Evolutionary conservation across 495 filamentous ascomycete genomes (phyloP).

Genomic region (Penicillium argentinense): DNA sequence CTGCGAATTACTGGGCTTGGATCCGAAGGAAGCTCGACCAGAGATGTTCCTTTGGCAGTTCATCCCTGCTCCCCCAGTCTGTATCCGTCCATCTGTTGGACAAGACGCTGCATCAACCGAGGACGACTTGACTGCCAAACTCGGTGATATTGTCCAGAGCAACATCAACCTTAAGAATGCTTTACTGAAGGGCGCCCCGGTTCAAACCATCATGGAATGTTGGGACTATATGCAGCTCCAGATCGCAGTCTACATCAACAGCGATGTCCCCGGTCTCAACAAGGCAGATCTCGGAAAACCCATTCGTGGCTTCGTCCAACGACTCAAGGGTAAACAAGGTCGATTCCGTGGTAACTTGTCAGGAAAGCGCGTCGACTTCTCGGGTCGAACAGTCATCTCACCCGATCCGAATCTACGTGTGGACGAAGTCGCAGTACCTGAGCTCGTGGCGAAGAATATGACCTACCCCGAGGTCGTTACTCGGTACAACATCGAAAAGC

Average conservation of each 20-base stretch:
- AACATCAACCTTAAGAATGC: conserved; percentile 80
- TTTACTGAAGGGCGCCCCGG: conserved; percentile 73
- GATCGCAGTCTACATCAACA: conserved; percentile 97
- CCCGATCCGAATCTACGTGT: conserved; percentile 94
- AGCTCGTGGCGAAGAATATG: conserved; percentile 86
- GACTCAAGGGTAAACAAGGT: conserved; percentile 95
- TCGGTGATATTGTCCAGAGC: conserved; percentile 89
- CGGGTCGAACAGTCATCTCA: conserved; percentile 94
- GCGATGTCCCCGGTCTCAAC: conserved; percentile 86
- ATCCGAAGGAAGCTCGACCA: conserved; percentile 81
- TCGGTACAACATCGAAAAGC: conserved; percentile 77
- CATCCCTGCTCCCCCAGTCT: conserved; percentile 88
- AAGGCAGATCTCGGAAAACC: conserved; percentile 72
- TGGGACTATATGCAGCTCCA: conserved; percentile 97
- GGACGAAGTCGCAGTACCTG: conserved; percentile 89
- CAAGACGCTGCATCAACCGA: conserved; percentile 91
- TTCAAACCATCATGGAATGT: conserved; percentile 92
- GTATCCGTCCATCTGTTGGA: conserved; percentile 87
- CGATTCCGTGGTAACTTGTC: conserved; percentile 96
- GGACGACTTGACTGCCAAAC: conserved; percentile 92
- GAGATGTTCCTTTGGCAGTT: conserved; percentile 99
- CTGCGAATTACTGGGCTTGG: conserved; percentile 86
- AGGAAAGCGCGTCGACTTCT: conserved; percentile 98
- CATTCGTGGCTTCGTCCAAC: conserved; percentile 90
- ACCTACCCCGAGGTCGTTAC: conserved; percentile 91